Evolutionary conservation across 2,329 filamentous ascomycete genomes (phyloP).

Genomic region (Botrytis fragariae): DNA sequence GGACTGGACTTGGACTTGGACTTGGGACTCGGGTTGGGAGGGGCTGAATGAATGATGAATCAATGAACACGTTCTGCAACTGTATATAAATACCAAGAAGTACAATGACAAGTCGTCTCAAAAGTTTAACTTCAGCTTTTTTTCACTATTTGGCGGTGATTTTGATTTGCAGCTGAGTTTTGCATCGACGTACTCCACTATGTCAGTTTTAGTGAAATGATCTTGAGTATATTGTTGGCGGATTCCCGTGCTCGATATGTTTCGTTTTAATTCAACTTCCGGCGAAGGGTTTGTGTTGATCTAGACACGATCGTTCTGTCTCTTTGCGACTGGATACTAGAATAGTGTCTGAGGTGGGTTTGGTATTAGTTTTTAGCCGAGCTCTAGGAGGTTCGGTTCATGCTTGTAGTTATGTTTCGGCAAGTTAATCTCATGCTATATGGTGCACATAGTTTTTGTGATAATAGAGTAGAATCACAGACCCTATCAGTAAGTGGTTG

Average conservation of each 20-base stretch:
- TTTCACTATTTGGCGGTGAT: not conserved
- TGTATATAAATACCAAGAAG: not conserved
- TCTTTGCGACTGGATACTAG: not conserved
- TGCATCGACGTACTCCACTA: no score
- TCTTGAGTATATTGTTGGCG: not conserved
- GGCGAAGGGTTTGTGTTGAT: not conserved
- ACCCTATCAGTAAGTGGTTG: not conserved
- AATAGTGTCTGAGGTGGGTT: not conserved
- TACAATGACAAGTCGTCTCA: not conserved
- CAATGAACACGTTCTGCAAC: not conserved
- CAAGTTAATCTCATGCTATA: not conserved
- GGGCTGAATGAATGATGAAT: conserved; percentile 6
- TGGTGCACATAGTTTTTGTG: not conserved
- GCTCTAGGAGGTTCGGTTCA: not conserved
- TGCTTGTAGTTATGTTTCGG: not conserved
- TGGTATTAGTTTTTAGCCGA: not conserved
- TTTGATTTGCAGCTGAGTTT: not conserved
- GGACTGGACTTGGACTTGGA: not conserved
- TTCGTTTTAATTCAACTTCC: not conserved
- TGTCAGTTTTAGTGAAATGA: not conserved
- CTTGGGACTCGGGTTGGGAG: not conserved
- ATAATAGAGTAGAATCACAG: not conserved
- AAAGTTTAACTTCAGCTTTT: not conserved
- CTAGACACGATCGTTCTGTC: not conserved
- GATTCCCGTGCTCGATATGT: not conserved